Evolutionary conservation across 129 eudicot species (phyloP).

Genomic region (Apium graveolens): DNA sequence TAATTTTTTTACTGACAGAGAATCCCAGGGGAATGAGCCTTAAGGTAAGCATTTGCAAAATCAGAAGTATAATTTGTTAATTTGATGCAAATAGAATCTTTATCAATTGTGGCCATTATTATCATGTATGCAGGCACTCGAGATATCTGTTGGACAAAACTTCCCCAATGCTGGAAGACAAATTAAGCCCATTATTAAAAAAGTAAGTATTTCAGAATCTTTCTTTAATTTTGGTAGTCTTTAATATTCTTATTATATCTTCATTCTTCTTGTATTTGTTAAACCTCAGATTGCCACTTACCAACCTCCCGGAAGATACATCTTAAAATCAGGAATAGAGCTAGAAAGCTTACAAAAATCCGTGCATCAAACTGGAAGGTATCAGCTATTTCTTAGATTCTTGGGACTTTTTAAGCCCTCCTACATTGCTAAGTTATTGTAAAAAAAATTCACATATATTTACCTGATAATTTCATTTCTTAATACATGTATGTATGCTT

Average conservation of each 20-base stretch:
- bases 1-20: constrained; percentile 59
- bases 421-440: background rate
- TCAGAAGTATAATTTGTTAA: background rate
- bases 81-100: background rate
- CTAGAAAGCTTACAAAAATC: constrained; percentile 47
- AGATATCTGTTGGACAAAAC: constrained; percentile 68
- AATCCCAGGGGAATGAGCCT: constrained; percentile 77
- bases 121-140: constrained; percentile 48
- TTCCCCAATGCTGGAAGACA: constrained; percentile 58
- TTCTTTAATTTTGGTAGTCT: background rate
- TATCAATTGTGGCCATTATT: constrained; percentile 2
- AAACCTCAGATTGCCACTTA: constrained; percentile 57
- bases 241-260: constrained; percentile 14
- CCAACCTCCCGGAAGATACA: constrained; percentile 82
- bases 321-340: constrained; percentile 60
- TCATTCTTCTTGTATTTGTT: constrained; percentile 14
- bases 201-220: constrained; percentile 36
- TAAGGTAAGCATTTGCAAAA: constrained; percentile 39
- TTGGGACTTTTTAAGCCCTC: background rate
- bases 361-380: constrained; percentile 55
- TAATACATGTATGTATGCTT: background rate
- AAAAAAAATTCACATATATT: background rate
- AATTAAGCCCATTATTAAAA: constrained; percentile 73
- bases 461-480: background rate
- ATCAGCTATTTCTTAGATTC: background rate